Percentiles rank a stretch among this genome's conserved stretches.
Conservation (phyloP, 306 rosid genomes). For the Ceratonia siliqua region DNA sequence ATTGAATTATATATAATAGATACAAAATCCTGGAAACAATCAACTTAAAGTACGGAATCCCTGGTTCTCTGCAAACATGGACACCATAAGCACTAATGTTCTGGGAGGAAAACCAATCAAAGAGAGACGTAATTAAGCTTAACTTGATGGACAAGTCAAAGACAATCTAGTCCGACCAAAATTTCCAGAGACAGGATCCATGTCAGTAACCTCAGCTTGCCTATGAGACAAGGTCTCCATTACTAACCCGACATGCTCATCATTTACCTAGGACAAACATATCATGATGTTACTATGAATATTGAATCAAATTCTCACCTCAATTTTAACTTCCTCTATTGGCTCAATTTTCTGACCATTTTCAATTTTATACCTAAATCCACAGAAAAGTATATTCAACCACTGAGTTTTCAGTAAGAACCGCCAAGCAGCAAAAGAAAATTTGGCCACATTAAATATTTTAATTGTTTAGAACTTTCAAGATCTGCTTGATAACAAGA, state of each 20-base stretch:
- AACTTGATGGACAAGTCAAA: slow-evolving; percentile 97
- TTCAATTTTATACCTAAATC: slow-evolving; percentile 86
- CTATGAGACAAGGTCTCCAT: slow-evolving; percentile 98
- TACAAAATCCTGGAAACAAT: background rate
- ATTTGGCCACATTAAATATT: slow-evolving; percentile 15
- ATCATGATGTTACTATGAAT: slow-evolving; percentile 5
- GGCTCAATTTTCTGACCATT: slow-evolving; percentile 83
- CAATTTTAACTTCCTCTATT: slow-evolving; percentile 90
- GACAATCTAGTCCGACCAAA: slow-evolving; percentile 82
- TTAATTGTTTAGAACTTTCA: slow-evolving; percentile 21
- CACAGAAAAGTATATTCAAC: slow-evolving; percentile 26
- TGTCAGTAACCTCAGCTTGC: slow-evolving; percentile 85
- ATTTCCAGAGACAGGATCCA: slow-evolving; percentile 95
- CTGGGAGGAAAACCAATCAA: background rate
- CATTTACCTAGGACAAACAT: slow-evolving; percentile 67
- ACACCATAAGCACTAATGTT: background rate
- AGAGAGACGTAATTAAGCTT: slow-evolving; percentile 25
- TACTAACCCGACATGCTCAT: slow-evolving; percentile 91
- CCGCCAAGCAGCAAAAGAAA: background rate
- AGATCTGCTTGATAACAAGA: slow-evolving; percentile 13
- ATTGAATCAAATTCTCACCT: slow-evolving; percentile 54
- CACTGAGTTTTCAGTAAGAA: background rate
- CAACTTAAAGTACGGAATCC: background rate
- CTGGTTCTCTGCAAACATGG: background rate
- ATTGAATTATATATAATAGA: background rate